Evolutionary conservation across 2,329 filamentous ascomycete genomes (phyloP).

Genomic region (Sclerotinia glacialis): DNA sequence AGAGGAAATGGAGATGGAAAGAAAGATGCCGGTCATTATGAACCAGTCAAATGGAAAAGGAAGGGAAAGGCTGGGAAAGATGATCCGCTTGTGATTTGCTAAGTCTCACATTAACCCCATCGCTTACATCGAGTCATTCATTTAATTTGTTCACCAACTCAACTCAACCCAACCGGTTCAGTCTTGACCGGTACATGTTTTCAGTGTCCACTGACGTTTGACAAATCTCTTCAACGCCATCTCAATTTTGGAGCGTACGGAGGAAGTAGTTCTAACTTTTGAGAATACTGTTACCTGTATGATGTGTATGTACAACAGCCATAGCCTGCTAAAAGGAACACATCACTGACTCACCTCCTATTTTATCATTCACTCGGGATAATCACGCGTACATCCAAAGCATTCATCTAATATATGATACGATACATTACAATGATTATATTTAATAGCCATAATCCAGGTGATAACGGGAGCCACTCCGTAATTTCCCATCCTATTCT

Average conservation of each 20-base stretch:
- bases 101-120: not conserved
- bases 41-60: not conserved
- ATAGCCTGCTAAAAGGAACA: not conserved
- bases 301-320: not conserved
- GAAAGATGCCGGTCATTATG: not conserved
- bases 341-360: not conserved
- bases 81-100: not conserved
- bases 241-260: no score
- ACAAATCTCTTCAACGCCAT: slow-evolving; percentile 7
- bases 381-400: not conserved
- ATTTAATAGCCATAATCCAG: not conserved
- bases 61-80: slow-evolving; percentile 6
- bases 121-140: not conserved
- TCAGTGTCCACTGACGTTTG: not conserved
- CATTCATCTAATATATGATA: not conserved
- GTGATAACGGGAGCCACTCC: no score
- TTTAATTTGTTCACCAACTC: not conserved
- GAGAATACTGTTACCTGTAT: not conserved
- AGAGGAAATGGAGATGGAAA: not conserved
- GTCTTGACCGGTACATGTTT: slow-evolving; percentile 1
- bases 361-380: not conserved
- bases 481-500: not conserved
- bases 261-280: no score
- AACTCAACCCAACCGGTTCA: not conserved
- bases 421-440: no score